phyloP scores from a whole-genome alignment of 441 rosid species.

The Adansonia rubrostipa region DNA sequence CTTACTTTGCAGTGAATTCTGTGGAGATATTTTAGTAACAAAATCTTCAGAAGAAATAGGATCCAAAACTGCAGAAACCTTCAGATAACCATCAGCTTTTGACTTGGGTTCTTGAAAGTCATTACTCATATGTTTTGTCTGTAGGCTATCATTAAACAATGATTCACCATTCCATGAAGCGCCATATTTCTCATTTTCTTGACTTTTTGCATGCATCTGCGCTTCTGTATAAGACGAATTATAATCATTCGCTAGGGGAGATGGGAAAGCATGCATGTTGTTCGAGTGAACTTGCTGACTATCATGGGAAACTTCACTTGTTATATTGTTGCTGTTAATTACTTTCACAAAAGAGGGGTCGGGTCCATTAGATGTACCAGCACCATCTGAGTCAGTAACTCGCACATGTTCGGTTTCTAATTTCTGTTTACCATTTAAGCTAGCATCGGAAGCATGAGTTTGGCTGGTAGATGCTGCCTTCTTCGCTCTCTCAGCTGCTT shows the following conservation, averaged over 20 bases:
- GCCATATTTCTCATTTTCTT: conserved; percentile 39
- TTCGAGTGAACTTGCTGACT: conserved; percentile 39
- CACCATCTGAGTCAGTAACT: conserved; percentile 55
- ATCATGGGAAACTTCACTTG: conserved; percentile 31
- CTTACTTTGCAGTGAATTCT: conserved; percentile 40
- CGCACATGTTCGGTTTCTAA: conserved; percentile 44
- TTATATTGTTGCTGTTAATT: conserved; percentile 26
- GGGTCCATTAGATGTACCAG: conserved; percentile 57
- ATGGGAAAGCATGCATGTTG: conserved; percentile 34
- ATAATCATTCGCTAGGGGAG: conserved; percentile 37
- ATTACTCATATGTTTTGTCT: conserved; percentile 39
- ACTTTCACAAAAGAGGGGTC: conserved; percentile 18
- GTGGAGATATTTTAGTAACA: conserved; percentile 33
- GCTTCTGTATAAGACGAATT: conserved; percentile 38
- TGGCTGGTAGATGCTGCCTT: conserved; percentile 54
- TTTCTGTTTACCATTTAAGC: conserved; percentile 40
- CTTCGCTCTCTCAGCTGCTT: conserved; percentile 85
- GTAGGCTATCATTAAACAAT: conserved; percentile 39
- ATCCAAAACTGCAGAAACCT: conserved; percentile 32
- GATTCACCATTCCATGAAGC: conserved; percentile 41
- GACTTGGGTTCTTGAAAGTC: conserved; percentile 41
- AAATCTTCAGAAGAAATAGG: conserved; percentile 26
- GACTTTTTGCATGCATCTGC: conserved; percentile 34
- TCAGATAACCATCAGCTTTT: conserved; percentile 42
- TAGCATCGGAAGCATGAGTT: conserved; percentile 44